phyloP scores from a whole-genome alignment of 768 basidiomycete genomes.

The Bullera alba region DNA sequence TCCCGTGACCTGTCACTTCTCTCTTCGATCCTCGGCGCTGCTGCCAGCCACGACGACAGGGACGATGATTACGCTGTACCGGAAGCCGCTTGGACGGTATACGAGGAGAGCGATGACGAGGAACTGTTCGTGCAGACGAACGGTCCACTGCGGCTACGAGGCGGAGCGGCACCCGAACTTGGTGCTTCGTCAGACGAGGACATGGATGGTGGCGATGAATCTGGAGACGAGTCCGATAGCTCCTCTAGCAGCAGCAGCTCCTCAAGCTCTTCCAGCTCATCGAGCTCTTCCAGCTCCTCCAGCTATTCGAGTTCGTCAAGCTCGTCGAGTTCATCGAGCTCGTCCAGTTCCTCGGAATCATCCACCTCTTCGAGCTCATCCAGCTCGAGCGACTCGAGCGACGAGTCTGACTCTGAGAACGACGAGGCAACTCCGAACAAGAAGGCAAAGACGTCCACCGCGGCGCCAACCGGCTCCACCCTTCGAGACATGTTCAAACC shows the following conservation, averaged over 20 bases:
- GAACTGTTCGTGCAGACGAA: conserved; percentile 1
- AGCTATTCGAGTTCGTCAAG: conserved; percentile 3
- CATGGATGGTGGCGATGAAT: conserved; percentile 7
- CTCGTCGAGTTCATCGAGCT: conserved; percentile 1
- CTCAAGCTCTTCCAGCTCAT: conserved; percentile 1
- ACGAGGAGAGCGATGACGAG: conserved; percentile 12
- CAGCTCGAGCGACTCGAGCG: not conserved
- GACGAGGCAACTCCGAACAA: too few relatives aligned
- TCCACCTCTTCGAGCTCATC: conserved; percentile 3
- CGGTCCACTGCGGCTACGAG: conserved; percentile 6
- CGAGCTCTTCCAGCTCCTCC: conserved; percentile 4
- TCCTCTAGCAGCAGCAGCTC: not conserved
- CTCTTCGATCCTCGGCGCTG: not conserved
- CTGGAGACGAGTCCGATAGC: not conserved
- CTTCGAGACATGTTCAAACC: conserved; percentile 20
- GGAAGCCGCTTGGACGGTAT: conserved; percentile 7
- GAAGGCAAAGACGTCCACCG: not conserved
- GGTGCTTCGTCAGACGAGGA: not conserved
- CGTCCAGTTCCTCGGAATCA: conserved; percentile 6
- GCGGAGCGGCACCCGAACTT: conserved; percentile 8
- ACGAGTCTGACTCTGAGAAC: conserved; percentile 1
- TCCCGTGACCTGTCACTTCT: not conserved
- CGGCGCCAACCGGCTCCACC: not conserved
- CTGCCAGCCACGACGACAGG: not conserved
- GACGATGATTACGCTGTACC: not conserved